Conservation (phyloP, 768 basidiomycete species). For the Trametes gibbosa region DNA sequence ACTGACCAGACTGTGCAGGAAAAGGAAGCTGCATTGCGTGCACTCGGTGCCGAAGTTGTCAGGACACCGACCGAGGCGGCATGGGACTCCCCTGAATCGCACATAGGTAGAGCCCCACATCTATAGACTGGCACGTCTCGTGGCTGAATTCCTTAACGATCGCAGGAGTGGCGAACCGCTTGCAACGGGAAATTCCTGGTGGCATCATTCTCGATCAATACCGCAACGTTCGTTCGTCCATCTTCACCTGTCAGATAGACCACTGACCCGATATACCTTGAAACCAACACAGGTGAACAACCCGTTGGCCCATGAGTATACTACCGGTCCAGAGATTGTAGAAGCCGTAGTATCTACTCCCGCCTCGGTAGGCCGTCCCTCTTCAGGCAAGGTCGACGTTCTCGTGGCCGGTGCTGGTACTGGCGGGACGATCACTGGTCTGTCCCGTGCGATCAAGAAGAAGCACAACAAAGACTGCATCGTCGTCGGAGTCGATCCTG, state of each 20-base stretch:
- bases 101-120: slow-evolving; percentile 73
- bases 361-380: slow-evolving; percentile 53
- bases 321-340: slow-evolving; percentile 91
- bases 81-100: slow-evolving; percentile 86
- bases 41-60: slow-evolving; percentile 91
- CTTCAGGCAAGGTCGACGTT: slow-evolving; percentile 75
- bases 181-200: slow-evolving; percentile 75
- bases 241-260: background rate
- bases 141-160: slow-evolving; percentile 88
- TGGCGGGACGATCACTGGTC: slow-evolving; percentile 91
- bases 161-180: slow-evolving; percentile 76
- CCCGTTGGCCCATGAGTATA: slow-evolving; percentile 85
- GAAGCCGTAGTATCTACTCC: slow-evolving; percentile 68
- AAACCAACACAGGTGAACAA: slow-evolving; percentile 63
- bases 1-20: slow-evolving; percentile 44
- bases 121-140: slow-evolving; percentile 43
- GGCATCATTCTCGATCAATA: slow-evolving; percentile 95
- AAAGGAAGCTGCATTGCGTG: slow-evolving; percentile 89
- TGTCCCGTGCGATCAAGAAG: slow-evolving; percentile 77
- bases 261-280: background rate
- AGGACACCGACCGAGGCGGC: slow-evolving; percentile 90
- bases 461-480: slow-evolving; percentile 68
- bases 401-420: slow-evolving; percentile 90
- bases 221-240: slow-evolving; percentile 51
- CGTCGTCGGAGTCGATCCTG: slow-evolving; percentile 90